Evolutionary conservation across 345 rosid species (phyloP).

Genomic region (Stellera chamaejasme): DNA sequence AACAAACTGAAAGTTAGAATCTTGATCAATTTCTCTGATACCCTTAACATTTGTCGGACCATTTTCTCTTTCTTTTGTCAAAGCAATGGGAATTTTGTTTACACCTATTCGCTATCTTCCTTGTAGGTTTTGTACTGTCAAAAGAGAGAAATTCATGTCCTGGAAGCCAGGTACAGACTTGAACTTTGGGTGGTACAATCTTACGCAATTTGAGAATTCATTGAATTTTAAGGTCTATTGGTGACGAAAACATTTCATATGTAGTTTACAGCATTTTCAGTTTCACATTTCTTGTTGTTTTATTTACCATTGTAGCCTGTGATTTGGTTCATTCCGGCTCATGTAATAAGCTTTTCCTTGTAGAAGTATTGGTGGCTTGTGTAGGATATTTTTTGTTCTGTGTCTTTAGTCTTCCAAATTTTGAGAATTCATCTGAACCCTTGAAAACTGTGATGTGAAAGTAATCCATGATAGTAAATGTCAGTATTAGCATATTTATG

Average conservation of each 20-base stretch:
- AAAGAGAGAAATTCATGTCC: conserved; percentile 37
- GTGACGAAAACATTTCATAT: neutral
- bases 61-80: neutral
- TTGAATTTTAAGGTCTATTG: neutral
- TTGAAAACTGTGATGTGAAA: no score
- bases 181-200: neutral
- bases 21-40: conserved; percentile 5
- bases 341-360: no score
- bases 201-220: neutral
- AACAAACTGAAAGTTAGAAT: conserved; percentile 20
- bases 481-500: no score
- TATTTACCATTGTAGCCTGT: neutral
- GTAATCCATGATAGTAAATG: no score
- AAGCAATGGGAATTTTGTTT: neutral
- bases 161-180: conserved; percentile 49
- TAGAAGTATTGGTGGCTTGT: no score
- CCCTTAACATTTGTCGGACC: neutral
- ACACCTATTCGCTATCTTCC: conserved; percentile 2
- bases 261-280: neutral
- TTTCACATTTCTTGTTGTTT: neutral
- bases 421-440: no score
- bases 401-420: no score
- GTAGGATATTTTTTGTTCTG: no score
- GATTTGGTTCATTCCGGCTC: neutral
- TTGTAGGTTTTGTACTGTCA: conserved; percentile 47